A percentile compares a stretch with the other conserved stretches of the same genome.
phyloP scores from a whole-genome alignment of 1,139 yeast species.

The Taphrina pruni region DNA sequence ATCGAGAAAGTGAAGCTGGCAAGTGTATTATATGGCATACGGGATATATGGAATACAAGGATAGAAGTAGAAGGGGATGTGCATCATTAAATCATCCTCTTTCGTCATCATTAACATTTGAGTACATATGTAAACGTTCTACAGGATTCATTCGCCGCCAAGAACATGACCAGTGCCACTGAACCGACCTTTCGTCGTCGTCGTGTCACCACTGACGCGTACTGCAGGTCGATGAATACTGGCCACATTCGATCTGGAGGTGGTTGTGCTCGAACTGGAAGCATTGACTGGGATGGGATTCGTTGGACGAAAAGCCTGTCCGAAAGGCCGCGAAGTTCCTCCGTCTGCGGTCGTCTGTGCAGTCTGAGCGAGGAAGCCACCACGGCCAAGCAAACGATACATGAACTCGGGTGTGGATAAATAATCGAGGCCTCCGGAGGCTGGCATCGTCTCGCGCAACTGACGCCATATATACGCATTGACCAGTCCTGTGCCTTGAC shows the following conservation, averaged over 20 bases:
- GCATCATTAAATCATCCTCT: too few relatives aligned
- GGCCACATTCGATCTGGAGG: conserved; percentile 16
- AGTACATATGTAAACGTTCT: too few relatives aligned
- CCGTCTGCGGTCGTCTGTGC: conserved; percentile 31
- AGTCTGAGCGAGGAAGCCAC: conserved; percentile 23
- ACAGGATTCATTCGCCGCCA: conserved; percentile 16
- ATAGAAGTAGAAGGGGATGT: too few relatives aligned
- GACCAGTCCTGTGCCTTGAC: conserved; percentile 36
- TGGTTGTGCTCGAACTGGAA: conserved; percentile 10
- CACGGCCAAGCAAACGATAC: conserved; percentile 27
- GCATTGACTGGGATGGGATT: conserved; percentile 13
- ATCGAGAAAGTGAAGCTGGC: background rate
- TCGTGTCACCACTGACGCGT: background rate
- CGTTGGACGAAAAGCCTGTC: conserved; percentile 30
- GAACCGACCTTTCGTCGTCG: conserved; percentile 6
- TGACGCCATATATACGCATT: conserved; percentile 39
- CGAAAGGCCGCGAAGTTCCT: conserved; percentile 29
- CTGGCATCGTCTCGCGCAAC: conserved; percentile 35
- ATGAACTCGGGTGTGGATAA: conserved; percentile 33
- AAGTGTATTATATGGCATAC: background rate
- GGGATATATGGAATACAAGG: background rate
- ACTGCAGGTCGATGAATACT: conserved; percentile 3
- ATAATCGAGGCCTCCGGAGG: conserved; percentile 24
- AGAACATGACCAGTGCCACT: conserved; percentile 23
- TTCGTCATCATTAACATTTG: too few relatives aligned